These are phyloP conservation scores for Platanthera zijinensis DNA, from an alignment of 106 monocot species.

Conservation along the genomic window DNA sequence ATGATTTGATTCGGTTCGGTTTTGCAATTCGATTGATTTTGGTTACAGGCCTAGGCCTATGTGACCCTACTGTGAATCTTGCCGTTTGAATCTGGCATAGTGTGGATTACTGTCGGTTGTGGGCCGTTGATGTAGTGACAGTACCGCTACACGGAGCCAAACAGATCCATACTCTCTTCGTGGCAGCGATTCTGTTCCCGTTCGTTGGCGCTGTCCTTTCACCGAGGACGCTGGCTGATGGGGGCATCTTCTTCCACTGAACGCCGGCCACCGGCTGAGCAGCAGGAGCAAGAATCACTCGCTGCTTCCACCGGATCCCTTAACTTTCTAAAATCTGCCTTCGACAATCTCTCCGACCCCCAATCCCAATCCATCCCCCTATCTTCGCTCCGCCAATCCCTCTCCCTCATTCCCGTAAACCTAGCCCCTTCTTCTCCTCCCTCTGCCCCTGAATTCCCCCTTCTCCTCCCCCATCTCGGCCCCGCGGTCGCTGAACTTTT, in stretches of 20 bases:
- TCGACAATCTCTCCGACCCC: conserved; percentile 44
- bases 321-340: conserved; percentile 45
- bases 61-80: no score
- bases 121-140: no score
- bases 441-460: conserved; percentile 9
- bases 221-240: conserved; percentile 23
- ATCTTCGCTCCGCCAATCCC: conserved; percentile 16
- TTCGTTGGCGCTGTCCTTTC: no score
- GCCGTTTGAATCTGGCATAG: no score
- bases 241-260: conserved; percentile 62
- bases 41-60: no score
- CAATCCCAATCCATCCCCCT: conserved; percentile 27
- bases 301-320: conserved; percentile 67
- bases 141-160: no score
- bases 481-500: conserved; percentile 43
- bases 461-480: conserved; percentile 37
- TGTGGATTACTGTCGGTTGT: no score
- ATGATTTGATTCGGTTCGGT: no score
- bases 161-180: no score
- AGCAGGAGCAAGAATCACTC: conserved; percentile 58
- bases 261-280: conserved; percentile 18
- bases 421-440: not conserved
- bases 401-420: not conserved
- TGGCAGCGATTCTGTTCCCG: no score
- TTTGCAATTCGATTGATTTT: no score